Evolutionary conservation across 2,329 filamentous ascomycete species (phyloP), one percentile per base, ranked within the genome.

Genomic region (Pseudogymnoascus sp.): DNA sequence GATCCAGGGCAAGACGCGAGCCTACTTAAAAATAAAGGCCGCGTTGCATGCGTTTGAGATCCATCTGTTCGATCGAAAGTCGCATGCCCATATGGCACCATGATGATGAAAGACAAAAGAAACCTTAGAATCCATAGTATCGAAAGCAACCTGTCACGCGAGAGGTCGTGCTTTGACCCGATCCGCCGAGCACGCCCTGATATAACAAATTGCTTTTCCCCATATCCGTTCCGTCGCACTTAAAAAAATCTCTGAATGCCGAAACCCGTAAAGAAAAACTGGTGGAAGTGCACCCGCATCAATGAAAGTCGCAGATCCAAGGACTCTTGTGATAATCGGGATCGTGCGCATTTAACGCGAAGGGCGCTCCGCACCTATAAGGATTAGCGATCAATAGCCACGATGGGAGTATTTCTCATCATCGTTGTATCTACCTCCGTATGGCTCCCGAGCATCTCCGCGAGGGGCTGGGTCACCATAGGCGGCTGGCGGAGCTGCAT

Each of bases 381-480:
- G 60, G 64, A 70, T 73, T 64, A 73, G 71, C 70, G 67, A 70
- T 72, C 66, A 72, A 69, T 68, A 70, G 65, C 69, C 67, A 67
- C 70, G 70, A 68, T 67, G 67, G 65, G 64, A 67, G 50, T 65
- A 66, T 69, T 67, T 68, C 39, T 71, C 70, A 65, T 72, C 69
- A 67, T 70, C 69, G 68, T 70, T 69, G 65, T 67, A 61, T 71
- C 70, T 72, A 74, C 75, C 72, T 73, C 73, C 72, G 64, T 77
- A 77, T 68, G 75, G 71, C 65, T 77, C 75, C 65, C 75, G 72
- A 63, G 70, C 69, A 16, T 77, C 76, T 66, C 69, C 72, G 68
- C 75, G 75, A 68, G 75, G 70, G 66, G 70, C 74, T 67, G 75
- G 62, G 65, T 78, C 76, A 66, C 71, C 73, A 67, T 76, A 77